Evolutionary conservation across 2,329 filamentous ascomycete genomes (phyloP), one percentile per base, ranked within the genome.

Genomic region (Verticillium nonalfalfae): DNA sequence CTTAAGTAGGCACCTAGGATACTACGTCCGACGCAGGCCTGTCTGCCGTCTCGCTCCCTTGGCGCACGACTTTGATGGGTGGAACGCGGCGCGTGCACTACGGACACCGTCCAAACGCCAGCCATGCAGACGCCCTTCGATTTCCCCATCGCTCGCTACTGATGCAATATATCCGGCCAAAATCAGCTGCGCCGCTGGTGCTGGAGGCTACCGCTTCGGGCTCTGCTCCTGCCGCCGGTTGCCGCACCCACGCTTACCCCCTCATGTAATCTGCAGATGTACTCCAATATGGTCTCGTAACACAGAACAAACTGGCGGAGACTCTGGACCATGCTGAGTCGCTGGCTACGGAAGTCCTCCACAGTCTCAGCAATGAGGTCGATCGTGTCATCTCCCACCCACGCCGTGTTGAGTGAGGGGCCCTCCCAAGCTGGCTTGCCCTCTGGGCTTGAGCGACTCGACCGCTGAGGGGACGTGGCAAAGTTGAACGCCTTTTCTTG

Each of bases 321-420:
- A 69, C 90, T 97, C 75, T 98, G 95, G 54, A 99, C 94, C 93
- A 98, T 99, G 75, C 93, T 97, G 21, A 97, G 77, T 66, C 95
- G 81, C 77, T 99, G 95, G 57, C 84, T 80, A 61, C 95, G 83
- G 74, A 99, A 97, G 68, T 97, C 93, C 68, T 95, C 90, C 1
- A 99, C 94, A 0, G 93, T 95, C 72, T 87, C 88, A 64, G 91
- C 88, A 57, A 99, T 87, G 63, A 98, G 75, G 72, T 99, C 95
- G 1, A 90, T 71, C 33, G 85, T 82, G 56, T 91, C 86, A 64
- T 89, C 82, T 14, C 81, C 75, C n/a, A 93, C 72, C 90, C 90
- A 96, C 18, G 76, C 77, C 1, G 81, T 82, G 56, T 88, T 82
- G 4, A 75, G 62, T 2, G 66, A 57, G 5, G 68, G 59, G 4